Conservation (phyloP, 306 rosid species). For the Sindora glabra region DNA sequence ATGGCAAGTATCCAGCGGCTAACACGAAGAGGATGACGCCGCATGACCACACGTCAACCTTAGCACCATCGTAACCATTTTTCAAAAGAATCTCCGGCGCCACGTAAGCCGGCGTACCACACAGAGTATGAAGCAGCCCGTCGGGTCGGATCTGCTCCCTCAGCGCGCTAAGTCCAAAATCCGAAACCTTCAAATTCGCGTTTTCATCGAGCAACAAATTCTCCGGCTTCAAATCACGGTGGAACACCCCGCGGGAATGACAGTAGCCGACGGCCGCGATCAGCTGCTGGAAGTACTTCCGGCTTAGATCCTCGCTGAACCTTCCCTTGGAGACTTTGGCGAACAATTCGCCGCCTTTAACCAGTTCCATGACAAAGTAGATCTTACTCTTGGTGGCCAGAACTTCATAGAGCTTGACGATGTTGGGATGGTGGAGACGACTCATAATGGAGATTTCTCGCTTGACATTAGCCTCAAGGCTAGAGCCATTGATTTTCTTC, state of each 20-base stretch:
- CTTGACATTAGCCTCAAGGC: constrained; percentile 25
- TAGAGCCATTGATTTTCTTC: constrained; percentile 23
- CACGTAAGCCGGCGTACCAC: constrained; percentile 48
- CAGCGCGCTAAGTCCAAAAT: constrained; percentile 42
- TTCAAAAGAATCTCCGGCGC: constrained; percentile 37
- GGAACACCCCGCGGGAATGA: constrained; percentile 36
- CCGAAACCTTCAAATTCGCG: constrained; percentile 32
- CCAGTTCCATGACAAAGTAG: constrained; percentile 30
- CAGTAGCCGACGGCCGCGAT: constrained; percentile 37
- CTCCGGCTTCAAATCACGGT: constrained; percentile 43
- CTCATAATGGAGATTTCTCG: constrained; percentile 43
- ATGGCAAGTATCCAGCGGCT: constrained; percentile 30
- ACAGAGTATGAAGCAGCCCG: constrained; percentile 38
- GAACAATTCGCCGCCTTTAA: constrained; percentile 37
- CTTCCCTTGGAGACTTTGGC: constrained; percentile 27
- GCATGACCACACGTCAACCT: constrained; percentile 41
- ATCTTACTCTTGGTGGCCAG: constrained; percentile 36
- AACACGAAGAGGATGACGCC: constrained; percentile 38
- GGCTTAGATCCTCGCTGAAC: constrained; percentile 32
- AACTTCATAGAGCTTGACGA: constrained; percentile 34
- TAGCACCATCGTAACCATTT: constrained; percentile 38
- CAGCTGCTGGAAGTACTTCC: constrained; percentile 30
- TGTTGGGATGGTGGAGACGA: constrained; percentile 30
- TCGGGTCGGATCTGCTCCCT: constrained; percentile 34
- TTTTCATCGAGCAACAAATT: constrained; percentile 34